Percentiles rank a stretch among this genome's conserved stretches.
Evolutionary conservation across 164 flowering plant genomes (phyloP).

Genomic region (Vitis cinerea): DNA sequence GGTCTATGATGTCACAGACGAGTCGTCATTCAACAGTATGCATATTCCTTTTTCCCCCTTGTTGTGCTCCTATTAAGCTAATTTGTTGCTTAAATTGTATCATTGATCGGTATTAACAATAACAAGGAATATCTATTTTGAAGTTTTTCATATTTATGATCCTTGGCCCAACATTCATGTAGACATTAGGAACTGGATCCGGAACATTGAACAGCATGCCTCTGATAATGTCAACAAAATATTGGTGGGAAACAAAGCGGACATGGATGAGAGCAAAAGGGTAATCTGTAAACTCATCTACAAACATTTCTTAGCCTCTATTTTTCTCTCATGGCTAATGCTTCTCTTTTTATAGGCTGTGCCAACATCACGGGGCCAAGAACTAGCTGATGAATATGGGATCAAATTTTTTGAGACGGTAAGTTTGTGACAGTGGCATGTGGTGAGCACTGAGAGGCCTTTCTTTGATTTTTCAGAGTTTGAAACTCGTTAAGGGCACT

Average conservation of each 20-base stretch:
- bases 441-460: no score
- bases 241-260: slow-evolving; percentile 73
- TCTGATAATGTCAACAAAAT: slow-evolving; percentile 71
- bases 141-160: slow-evolving; percentile 11
- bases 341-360: slow-evolving; percentile 34
- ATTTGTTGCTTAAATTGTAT: neutral
- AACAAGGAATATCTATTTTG: neutral
- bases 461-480: neutral
- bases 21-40: slow-evolving; percentile 56
- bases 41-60: slow-evolving; percentile 8
- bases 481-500: neutral
- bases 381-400: slow-evolving; percentile 57
- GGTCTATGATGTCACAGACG: slow-evolving; percentile 62
- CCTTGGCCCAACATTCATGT: slow-evolving; percentile 16
- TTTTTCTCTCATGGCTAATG: neutral
- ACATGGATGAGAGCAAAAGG: slow-evolving; percentile 78
- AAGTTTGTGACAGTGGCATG: slow-evolving; percentile 11
- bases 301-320: neutral
- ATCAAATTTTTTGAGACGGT: slow-evolving; percentile 60
- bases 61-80: neutral
- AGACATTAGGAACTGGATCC: slow-evolving; percentile 78
- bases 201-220: slow-evolving; percentile 72
- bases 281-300: slow-evolving; percentile 26
- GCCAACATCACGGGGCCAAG: slow-evolving; percentile 53
- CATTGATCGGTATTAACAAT: neutral